Percentiles rank a stretch among this genome's conserved stretches.
These are phyloP conservation scores for Gyrodon lividus DNA, from an alignment of 768 basidiomycete species.

Conservation along the genomic window DNA sequence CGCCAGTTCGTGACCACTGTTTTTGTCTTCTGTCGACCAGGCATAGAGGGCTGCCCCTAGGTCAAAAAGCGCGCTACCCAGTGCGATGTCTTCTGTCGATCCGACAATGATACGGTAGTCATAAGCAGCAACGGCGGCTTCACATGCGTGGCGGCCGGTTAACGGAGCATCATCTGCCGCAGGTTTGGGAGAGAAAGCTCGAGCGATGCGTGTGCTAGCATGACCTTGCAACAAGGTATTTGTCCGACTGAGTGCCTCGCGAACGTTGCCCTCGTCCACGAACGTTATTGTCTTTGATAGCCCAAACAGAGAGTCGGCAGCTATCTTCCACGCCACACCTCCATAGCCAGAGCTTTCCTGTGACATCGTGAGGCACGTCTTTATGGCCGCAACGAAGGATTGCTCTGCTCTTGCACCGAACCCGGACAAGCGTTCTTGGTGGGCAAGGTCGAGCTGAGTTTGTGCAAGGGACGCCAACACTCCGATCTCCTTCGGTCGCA, in stretches of 20 bases:
- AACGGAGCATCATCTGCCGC: conserved; percentile 23
- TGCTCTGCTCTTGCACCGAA: conserved; percentile 72
- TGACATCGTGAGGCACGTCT: conserved; percentile 47
- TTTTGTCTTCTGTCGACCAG: conserved; percentile 39
- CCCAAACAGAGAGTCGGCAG: conserved; percentile 72
- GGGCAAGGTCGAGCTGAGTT: conserved; percentile 70
- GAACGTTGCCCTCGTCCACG: conserved; percentile 42
- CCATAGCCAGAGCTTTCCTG: conserved; percentile 61
- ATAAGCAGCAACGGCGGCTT: conserved; percentile 58
- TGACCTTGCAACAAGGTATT: conserved; percentile 40
- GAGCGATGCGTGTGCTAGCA: conserved; percentile 41
- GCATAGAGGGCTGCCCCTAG: conserved; percentile 60
- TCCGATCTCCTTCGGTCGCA: conserved; percentile 66
- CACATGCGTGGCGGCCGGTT: conserved; percentile 39
- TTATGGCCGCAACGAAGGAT: conserved; percentile 65
- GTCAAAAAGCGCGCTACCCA: conserved; percentile 72
- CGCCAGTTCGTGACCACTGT: conserved; percentile 18
- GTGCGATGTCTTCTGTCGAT: conserved; percentile 45
- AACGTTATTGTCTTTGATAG: conserved; percentile 56
- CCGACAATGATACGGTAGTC: conserved; percentile 60
- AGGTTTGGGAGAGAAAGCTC: conserved; percentile 36
- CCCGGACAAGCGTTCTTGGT: conserved; percentile 61
- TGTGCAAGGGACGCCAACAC: conserved; percentile 70
- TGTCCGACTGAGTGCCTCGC: conserved; percentile 34
- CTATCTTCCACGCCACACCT: conserved; percentile 76